Evolutionary conservation across 2,329 filamentous ascomycete species (phyloP), one percentile per base, ranked within the genome.

Genomic region (Claviceps cyperi): DNA sequence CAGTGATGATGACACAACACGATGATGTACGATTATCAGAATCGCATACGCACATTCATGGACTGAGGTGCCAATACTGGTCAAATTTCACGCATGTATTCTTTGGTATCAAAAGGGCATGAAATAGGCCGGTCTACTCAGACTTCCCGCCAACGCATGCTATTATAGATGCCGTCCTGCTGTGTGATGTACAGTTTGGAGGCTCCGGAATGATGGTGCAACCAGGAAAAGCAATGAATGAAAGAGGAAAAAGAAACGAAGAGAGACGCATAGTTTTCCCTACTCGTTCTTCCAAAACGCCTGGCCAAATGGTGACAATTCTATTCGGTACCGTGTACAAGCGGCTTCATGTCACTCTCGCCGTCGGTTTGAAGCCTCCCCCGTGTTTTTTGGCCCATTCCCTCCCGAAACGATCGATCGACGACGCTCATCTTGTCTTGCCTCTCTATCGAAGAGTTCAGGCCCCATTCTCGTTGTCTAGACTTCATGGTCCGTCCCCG

Each of bases 221-320:
- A 54, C 56, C 55, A 57, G 52, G 19, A 36, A 39, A 60, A 63
- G 17, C 28, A 32, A 40, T 19, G 2, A 3, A 14, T 5, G 40
- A 40, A 32, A 35, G 9, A 17, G 32, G 37, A 14, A 37, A 22
- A 22, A 46, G 5, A 17, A 37, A 32, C 6, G 24, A 36, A 7
- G 17, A 38, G n/a, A 37, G 38, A 15, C 5, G 52, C 58, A 56
- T 59, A 58, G 58, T 15, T 15, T 14, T n/a, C 15, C 17, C 58
- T 56, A 52, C 60, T 60, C 56, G 59, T 66, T 43, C 64, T 67
- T 66, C 66, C 63, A 57, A 69, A 69, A 69, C 66, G 66, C 66
- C 66, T 56, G 61, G 60, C 63, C 65, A 66, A 59, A 59, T 60
- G 57, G 57, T 59, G 62, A 28, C 28, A 58, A 58, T 57, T 17